A percentile compares a stretch with the other conserved stretches of the same genome.
phyloP scores from a whole-genome alignment of 1,284 basidiomycete species.

The Sanguinoderma infundibulare region DNA sequence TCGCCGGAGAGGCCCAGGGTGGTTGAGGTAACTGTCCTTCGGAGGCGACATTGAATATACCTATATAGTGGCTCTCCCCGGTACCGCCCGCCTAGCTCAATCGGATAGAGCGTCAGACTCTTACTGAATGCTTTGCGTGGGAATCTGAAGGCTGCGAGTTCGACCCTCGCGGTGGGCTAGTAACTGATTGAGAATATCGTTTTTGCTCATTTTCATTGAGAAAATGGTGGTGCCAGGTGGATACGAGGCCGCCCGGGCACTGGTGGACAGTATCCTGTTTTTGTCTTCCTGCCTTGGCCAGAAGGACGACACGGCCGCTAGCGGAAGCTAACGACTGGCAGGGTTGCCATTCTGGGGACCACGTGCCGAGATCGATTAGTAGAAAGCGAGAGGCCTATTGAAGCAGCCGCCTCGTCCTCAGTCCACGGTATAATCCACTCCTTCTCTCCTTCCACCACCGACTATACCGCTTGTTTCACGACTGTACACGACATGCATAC shows the following conservation, averaged over 20 bases:
- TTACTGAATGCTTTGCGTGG: conserved; percentile 22
- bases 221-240: too few species aligned
- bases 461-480: conserved; percentile 4
- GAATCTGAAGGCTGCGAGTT: conserved; percentile 88
- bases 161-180: conserved; percentile 90
- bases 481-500: conserved; percentile 59
- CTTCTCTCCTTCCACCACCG: conserved; percentile 13
- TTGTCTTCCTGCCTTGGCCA: background rate
- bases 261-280: too few species aligned
- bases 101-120: conserved; percentile 88
- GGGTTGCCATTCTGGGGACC: conserved; percentile 15
- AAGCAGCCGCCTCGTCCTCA: conserved; percentile 7
- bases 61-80: background rate
- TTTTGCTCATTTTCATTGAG: conserved; percentile 25
- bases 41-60: background rate
- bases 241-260: too few species aligned
- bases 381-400: conserved; percentile 12
- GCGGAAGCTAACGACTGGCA: background rate
- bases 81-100: conserved; percentile 77
- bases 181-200: too few species aligned
- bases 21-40: background rate
- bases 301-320: conserved; percentile 11
- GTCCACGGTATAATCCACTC: conserved; percentile 6
- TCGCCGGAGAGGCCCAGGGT: conserved; percentile 39
- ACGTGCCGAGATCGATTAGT: conserved; percentile 31